A percentile compares a stretch with the other conserved stretches of the same genome.
Conservation (phyloP, 257 asterid genomes). For the Solanum chiquidenum region DNA sequence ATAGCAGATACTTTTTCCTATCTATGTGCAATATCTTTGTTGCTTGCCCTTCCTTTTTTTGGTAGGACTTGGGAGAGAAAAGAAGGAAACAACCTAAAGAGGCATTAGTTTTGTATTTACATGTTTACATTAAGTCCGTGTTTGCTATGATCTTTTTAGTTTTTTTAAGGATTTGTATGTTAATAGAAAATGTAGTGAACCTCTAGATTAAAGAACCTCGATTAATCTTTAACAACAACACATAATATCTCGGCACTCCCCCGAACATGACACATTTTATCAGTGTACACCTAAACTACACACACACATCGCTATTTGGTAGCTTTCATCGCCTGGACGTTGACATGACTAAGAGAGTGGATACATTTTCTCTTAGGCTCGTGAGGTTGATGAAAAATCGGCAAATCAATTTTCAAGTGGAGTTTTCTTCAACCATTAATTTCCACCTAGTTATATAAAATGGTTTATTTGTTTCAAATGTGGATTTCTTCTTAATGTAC, state of each 20-base stretch:
- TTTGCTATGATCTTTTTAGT: background rate
- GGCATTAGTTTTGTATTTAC: background rate
- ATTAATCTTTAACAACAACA: background rate
- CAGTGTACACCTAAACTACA: background rate
- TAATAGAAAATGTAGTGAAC: background rate
- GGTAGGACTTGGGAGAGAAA: background rate
- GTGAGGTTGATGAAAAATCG: background rate
- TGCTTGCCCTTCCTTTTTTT: background rate
- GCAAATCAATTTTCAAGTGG: background rate
- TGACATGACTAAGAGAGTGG: background rate
- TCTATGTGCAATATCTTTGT: background rate
- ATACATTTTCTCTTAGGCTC: background rate
- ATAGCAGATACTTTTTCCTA: background rate
- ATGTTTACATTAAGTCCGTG: background rate
- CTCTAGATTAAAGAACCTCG: background rate
- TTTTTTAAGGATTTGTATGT: background rate
- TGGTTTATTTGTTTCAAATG: background rate
- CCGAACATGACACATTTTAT: background rate
- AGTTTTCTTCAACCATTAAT: background rate
- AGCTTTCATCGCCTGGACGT: background rate
- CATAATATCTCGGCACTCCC: background rate
- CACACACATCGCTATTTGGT: background rate
- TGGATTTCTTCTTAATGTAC: background rate
- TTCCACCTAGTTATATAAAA: background rate
- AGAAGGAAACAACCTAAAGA: background rate